Conservation (phyloP, 495 filamentous ascomycete species). For the Symbiotaphrina buchneri region DNA sequence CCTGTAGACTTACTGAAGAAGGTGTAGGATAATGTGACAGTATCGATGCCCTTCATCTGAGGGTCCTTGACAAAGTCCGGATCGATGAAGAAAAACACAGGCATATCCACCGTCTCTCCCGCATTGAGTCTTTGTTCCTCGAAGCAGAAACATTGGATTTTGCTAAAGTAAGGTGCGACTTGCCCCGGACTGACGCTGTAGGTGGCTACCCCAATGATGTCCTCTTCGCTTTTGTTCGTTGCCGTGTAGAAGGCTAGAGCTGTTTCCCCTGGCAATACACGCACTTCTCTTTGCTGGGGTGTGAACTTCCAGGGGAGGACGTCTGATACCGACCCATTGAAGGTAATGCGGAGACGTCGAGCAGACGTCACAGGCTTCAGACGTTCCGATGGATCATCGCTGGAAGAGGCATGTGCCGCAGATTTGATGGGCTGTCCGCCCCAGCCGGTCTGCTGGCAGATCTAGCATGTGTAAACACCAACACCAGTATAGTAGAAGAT, state of each 20-base stretch:
- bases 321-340: slow-evolving; percentile 86
- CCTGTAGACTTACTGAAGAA: slow-evolving; percentile 68
- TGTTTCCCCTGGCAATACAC: slow-evolving; percentile 87
- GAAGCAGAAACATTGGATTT: slow-evolving; percentile 99
- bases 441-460: slow-evolving; percentile 93
- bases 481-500: background rate
- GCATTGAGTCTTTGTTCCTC: slow-evolving; percentile 85
- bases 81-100: slow-evolving; percentile 98
- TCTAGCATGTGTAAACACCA: slow-evolving; percentile 23
- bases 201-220: slow-evolving; percentile 95
- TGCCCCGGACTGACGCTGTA: slow-evolving; percentile 93
- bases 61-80: slow-evolving; percentile 84
- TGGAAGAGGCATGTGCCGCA: slow-evolving; percentile 35
- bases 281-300: slow-evolving; percentile 91
- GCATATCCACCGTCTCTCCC: slow-evolving; percentile 97
- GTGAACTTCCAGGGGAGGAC: slow-evolving; percentile 93
- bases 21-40: slow-evolving; percentile 87
- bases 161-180: slow-evolving; percentile 94
- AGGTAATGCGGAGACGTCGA: slow-evolving; percentile 82
- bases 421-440: slow-evolving; percentile 81
- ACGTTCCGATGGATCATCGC: slow-evolving; percentile 42
- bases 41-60: slow-evolving; percentile 82
- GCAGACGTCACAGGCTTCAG: slow-evolving; percentile 61
- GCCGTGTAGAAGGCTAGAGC: slow-evolving; percentile 96
- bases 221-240: slow-evolving; percentile 65